Percentiles rank a stretch among this genome's conserved stretches.
These are phyloP conservation scores for Carpinus viminea DNA, from an alignment of 306 rosid genomes.

Conservation along the genomic window DNA sequence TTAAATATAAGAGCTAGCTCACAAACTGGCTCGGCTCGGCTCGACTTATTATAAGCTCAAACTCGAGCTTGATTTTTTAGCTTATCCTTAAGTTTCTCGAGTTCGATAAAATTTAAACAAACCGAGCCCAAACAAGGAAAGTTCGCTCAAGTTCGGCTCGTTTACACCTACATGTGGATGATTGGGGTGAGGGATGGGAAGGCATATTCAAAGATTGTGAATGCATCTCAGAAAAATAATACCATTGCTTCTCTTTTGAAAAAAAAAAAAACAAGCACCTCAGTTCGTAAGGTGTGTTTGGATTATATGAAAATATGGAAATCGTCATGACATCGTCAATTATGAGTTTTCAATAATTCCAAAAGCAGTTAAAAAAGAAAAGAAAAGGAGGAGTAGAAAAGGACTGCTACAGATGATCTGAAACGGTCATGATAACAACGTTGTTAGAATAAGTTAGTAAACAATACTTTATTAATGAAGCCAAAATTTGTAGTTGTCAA, in stretches of 20 bases:
- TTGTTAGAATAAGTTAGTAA: conserved; percentile 17
- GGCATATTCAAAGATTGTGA: not conserved
- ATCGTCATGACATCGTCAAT: not conserved
- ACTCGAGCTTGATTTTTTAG: too few relatives aligned
- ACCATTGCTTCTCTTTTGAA: not conserved
- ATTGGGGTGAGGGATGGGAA: not conserved
- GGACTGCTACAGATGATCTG: not conserved
- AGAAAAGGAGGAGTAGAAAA: not conserved
- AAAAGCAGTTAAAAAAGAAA: not conserved
- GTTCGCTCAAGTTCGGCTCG: too few relatives aligned
- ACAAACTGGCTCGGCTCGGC: too few relatives aligned
- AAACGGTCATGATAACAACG: not conserved
- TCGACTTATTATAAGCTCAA: too few relatives aligned
- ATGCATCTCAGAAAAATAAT: not conserved
- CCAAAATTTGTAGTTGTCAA: not conserved
- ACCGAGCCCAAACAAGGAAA: too few relatives aligned
- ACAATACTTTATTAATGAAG: conserved; percentile 1
- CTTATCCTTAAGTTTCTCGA: too few relatives aligned
- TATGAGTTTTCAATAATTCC: not conserved
- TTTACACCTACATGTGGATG: too few relatives aligned
- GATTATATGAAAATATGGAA: not conserved
- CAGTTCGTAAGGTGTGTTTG: too few relatives aligned
- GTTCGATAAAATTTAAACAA: too few relatives aligned
- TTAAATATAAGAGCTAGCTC: too few relatives aligned
- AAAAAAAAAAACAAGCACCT: not conserved